Evolutionary conservation across 345 rosid genomes (phyloP).

Genomic region (Brassica juncea): DNA sequence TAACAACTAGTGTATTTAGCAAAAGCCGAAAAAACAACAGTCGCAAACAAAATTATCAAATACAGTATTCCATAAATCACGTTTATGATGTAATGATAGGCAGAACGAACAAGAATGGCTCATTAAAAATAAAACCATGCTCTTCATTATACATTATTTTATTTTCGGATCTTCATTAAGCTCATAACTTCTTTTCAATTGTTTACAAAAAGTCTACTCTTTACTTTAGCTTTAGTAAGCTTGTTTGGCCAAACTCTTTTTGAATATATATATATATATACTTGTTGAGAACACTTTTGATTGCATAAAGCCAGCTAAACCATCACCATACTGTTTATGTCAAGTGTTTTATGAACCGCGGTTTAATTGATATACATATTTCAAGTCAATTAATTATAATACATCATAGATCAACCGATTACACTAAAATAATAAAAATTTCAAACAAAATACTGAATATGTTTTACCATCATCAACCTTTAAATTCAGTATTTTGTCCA

Average conservation of each 20-base stretch:
- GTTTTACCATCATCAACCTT: background rate
- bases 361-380: background rate
- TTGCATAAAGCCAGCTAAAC: conserved; percentile 13
- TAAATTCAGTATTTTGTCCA: background rate
- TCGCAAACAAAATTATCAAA: background rate
- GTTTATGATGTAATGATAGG: background rate
- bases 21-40: background rate
- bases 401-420: background rate
- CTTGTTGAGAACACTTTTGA: conserved; percentile 7
- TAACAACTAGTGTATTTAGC: background rate
- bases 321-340: background rate
- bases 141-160: background rate
- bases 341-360: conserved; percentile 8
- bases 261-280: background rate
- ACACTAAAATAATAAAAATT: background rate
- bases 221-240: conserved; percentile 15
- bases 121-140: background rate
- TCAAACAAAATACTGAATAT: background rate
- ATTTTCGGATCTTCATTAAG: background rate
- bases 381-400: background rate
- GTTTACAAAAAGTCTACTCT: conserved; percentile 16
- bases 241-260: conserved; percentile 22
- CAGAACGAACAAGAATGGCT: background rate
- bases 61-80: background rate
- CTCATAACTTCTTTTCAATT: conserved; percentile 13